Conservation (phyloP, 2,329 filamentous ascomycete species). For the Setomelanomma holmii region DNA sequence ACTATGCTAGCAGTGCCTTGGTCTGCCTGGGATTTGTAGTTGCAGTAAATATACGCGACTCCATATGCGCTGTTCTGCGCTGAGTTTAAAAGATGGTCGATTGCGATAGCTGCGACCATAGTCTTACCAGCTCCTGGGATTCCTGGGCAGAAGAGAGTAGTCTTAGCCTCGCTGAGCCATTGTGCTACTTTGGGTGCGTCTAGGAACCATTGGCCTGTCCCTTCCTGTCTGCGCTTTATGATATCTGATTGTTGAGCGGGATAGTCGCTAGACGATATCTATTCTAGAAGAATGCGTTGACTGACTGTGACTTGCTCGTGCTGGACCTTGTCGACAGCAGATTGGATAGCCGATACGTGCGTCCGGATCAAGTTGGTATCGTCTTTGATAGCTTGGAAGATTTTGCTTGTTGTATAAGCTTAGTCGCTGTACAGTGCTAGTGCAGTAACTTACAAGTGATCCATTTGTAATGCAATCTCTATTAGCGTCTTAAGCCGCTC, state of each 20-base stretch:
- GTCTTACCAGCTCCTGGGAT: conserved; percentile 40
- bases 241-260: conserved; percentile 21
- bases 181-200: conserved; percentile 5
- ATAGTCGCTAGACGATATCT: conserved; percentile 16
- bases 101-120: conserved; percentile 30
- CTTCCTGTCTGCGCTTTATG: conserved; percentile 14
- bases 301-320: conserved; percentile 3
- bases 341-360: conserved; percentile 1
- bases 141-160: conserved; percentile 32
- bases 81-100: conserved; percentile 14
- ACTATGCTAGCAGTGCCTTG: conserved; percentile 33
- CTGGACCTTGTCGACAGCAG: not conserved
- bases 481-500: conserved; percentile 23
- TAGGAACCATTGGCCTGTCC: conserved; percentile 32
- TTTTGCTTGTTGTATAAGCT: conserved; percentile 17
- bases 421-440: not conserved
- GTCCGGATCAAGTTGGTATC: conserved; percentile 9
- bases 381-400: conserved; percentile 15
- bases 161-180: conserved; percentile 16
- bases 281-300: conserved; percentile 17
- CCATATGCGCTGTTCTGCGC: conserved; percentile 34
- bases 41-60: conserved; percentile 59
- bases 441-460: not conserved
- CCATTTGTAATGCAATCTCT: not conserved
- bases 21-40: conserved; percentile 49